phyloP scores from a whole-genome alignment of 1,139 yeast genomes.

The Protomyces macrosporus region DNA sequence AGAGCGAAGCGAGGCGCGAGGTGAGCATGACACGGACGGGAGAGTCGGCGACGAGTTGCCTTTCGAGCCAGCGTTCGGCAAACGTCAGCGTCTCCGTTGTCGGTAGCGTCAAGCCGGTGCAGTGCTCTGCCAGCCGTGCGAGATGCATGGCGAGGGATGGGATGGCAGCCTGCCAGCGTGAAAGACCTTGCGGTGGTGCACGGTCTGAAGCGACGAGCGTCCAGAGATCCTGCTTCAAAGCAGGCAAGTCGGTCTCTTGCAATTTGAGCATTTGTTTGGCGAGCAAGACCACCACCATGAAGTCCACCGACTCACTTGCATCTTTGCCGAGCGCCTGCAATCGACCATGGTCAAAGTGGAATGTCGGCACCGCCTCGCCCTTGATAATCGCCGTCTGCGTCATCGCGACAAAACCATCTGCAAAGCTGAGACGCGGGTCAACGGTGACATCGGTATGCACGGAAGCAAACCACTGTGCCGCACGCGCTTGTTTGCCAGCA shows the following conservation, averaged over 20 bases:
- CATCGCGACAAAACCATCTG: not conserved
- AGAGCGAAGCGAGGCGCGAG: not conserved
- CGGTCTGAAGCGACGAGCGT: not conserved
- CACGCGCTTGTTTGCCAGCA: not conserved
- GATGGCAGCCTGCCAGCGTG: slow-evolving; percentile 2
- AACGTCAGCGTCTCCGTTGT: not conserved
- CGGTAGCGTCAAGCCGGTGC: not conserved
- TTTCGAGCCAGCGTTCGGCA: slow-evolving; percentile 11
- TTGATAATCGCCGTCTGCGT: not conserved
- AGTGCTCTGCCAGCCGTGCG: not conserved
- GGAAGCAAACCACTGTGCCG: not conserved
- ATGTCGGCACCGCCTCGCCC: slow-evolving; percentile 1
- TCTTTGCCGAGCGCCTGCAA: slow-evolving; percentile 12
- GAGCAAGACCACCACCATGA: slow-evolving; percentile 2
- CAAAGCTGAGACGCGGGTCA: slow-evolving; percentile 4
- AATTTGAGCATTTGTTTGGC: slow-evolving; percentile 6
- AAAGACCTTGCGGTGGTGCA: not conserved
- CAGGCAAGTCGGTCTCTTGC: not conserved
- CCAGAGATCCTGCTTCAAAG: slow-evolving; percentile 11
- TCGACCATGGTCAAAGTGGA: slow-evolving; percentile 15
- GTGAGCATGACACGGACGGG: slow-evolving; percentile 5
- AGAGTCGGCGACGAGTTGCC: not conserved
- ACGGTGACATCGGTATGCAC: not conserved
- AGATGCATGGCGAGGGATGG: slow-evolving; percentile 17
- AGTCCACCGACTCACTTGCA: not conserved